A percentile compares a stretch with the other conserved stretches of the same genome.
These are phyloP conservation scores for Hypomyces perniciosus DNA, from an alignment of 2,329 filamentous ascomycete genomes.

Conservation along the genomic window DNA sequence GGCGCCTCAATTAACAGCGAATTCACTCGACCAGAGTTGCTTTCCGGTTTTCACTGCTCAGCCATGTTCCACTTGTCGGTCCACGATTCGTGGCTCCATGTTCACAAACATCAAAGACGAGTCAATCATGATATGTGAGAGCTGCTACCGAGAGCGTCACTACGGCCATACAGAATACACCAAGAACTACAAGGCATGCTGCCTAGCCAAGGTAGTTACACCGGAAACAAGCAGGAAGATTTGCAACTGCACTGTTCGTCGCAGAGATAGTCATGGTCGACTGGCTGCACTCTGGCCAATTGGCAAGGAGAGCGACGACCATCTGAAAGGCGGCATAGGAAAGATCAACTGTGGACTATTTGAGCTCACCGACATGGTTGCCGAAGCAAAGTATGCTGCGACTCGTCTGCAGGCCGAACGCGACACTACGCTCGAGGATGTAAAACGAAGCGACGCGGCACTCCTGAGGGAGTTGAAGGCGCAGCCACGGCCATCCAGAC, in stretches of 20 bases:
- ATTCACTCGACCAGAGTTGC: slow-evolving; percentile 5
- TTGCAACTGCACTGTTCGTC: slow-evolving; percentile 21
- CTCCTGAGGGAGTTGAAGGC: background rate
- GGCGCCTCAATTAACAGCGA: slow-evolving; percentile 20
- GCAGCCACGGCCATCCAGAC: slow-evolving; percentile 4
- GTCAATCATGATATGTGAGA: slow-evolving; percentile 24
- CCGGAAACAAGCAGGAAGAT: slow-evolving; percentile 20
- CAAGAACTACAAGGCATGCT: slow-evolving; percentile 31
- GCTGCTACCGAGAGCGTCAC: slow-evolving; percentile 26
- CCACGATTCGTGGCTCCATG: slow-evolving; percentile 19
- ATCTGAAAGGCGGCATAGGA: slow-evolving; percentile 6
- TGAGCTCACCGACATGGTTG: slow-evolving; percentile 17
- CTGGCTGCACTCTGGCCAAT: slow-evolving; percentile 16
- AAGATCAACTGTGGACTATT: slow-evolving; percentile 13
- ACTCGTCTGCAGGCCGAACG: slow-evolving; percentile 10
- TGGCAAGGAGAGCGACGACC: background rate
- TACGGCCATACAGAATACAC: slow-evolving; percentile 22
- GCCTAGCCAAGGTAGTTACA: slow-evolving; percentile 21
- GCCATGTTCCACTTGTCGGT: slow-evolving; percentile 16
- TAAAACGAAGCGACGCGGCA: background rate
- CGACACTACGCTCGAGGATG: slow-evolving; percentile 10
- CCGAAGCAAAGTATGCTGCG: slow-evolving; percentile 20
- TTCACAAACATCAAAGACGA: slow-evolving; percentile 16
- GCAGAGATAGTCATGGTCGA: slow-evolving; percentile 16
- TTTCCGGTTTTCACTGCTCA: slow-evolving; percentile 18